Conservation (phyloP, 176 grass and related monocot species). For the Oryza officinalis region DNA sequence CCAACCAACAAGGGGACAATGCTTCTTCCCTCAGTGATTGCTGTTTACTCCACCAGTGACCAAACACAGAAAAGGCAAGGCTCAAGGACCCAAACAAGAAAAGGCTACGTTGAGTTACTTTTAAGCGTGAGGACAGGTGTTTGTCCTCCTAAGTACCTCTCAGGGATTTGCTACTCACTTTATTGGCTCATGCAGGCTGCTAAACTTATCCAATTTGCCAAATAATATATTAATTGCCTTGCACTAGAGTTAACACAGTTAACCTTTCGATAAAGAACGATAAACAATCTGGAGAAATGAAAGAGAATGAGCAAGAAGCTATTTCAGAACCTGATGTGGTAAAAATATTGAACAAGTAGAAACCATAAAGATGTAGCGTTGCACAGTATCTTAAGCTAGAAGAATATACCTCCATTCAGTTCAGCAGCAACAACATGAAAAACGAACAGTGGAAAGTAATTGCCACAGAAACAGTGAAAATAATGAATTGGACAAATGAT, state of each 20-base stretch:
- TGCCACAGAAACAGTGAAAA: neutral
- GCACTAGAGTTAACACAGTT: neutral
- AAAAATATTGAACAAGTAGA: neutral
- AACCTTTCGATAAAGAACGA: neutral
- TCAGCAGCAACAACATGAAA: constrained; percentile 12
- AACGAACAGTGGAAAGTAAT: neutral
- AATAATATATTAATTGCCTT: constrained; percentile 19
- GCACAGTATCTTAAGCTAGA: neutral
- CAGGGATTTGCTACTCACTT: constrained; percentile 9
- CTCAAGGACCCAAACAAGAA: constrained; percentile 34
- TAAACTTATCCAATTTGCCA: constrained; percentile 26
- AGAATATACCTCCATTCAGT: neutral
- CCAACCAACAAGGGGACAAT: constrained; percentile 53
- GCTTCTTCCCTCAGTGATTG: constrained; percentile 61
- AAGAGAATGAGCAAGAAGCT: neutral
- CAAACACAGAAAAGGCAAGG: constrained; percentile 37
- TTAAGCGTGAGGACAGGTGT: constrained; percentile 54
- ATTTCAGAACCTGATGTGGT: neutral
- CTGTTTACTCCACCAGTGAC: constrained; percentile 70
- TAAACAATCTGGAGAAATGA: neutral
- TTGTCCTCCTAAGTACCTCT: constrained; percentile 44
- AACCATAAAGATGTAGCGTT: neutral
- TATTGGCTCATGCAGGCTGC: constrained; percentile 16
- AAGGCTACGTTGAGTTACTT: constrained; percentile 58
- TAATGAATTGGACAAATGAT: neutral